These are phyloP conservation scores for Chaetoceros tenuissimus DNA, from an alignment of 108 stramenopile species.

Conservation along the genomic window DNA sequence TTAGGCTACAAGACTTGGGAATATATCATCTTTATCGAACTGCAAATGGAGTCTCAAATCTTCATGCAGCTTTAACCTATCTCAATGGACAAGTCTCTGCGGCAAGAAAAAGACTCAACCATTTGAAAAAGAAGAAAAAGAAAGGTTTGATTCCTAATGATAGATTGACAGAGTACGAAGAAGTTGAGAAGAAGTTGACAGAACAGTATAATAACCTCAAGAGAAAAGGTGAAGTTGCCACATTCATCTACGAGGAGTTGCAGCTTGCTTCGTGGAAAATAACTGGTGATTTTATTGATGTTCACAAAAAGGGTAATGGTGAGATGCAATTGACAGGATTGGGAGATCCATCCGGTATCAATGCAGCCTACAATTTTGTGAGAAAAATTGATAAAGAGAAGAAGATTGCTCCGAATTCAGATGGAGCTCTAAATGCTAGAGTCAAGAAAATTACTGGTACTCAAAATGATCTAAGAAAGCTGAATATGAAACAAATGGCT, in stretches of 20 bases:
- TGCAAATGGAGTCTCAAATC: constrained; percentile 38
- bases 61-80: constrained; percentile 62
- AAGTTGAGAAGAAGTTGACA: constrained; percentile 56
- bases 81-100: constrained; percentile 65
- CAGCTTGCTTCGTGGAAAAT: constrained; percentile 77
- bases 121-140: not conserved
- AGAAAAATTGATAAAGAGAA: constrained; percentile 58
- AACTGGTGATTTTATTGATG: constrained; percentile 80
- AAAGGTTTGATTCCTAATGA: constrained; percentile 14
- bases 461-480: constrained; percentile 81
- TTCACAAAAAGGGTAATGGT: constrained; percentile 75
- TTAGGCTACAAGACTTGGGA: constrained; percentile 67
- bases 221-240: constrained; percentile 69
- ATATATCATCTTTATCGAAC: constrained; percentile 61
- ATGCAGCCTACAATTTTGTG: constrained; percentile 68
- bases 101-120: constrained; percentile 2
- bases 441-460: constrained; percentile 84
- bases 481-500: constrained; percentile 88
- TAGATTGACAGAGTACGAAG: constrained; percentile 54
- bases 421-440: constrained; percentile 59
- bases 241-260: constrained; percentile 83
- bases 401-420: constrained; percentile 16
- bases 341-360: constrained; percentile 78
- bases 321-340: constrained; percentile 86
- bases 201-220: constrained; percentile 46